Evolutionary conservation across 1,139 yeast species (phyloP).

Genomic region (Taphrina wiesneri): DNA sequence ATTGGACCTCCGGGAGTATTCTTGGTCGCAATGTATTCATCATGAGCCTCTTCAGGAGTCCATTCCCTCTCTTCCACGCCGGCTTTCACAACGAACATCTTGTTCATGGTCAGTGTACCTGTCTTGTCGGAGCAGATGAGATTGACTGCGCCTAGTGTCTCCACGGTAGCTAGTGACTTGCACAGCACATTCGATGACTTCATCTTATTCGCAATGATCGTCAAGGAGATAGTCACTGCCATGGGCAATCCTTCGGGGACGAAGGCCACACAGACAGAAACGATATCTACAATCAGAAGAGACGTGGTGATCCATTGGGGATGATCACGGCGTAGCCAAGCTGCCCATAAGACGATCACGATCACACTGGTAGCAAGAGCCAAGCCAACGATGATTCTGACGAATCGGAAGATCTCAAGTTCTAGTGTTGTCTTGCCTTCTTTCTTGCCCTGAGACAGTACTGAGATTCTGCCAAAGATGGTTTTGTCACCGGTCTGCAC

Average conservation of each 20-base stretch:
- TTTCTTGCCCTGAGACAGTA: constrained; percentile 49
- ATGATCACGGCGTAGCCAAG: constrained; percentile 50
- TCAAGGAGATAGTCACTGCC: constrained; percentile 62
- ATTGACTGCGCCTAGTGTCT: constrained; percentile 98
- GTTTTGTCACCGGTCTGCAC: constrained; percentile 53
- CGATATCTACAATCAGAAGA: constrained; percentile 47
- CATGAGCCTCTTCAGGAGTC: constrained; percentile 56
- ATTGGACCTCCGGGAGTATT: constrained; percentile 33
- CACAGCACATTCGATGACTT: constrained; percentile 93
- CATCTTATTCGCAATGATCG: constrained; percentile 98
- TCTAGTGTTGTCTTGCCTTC: constrained; percentile 53
- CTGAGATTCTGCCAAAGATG: constrained; percentile 56
- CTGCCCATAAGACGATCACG: constrained; percentile 54
- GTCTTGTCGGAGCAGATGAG: constrained; percentile 96
- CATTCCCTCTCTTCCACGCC: constrained; percentile 69
- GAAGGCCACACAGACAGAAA: constrained; percentile 55
- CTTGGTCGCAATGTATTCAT: neutral
- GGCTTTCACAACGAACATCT: constrained; percentile 60
- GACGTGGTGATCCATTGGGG: constrained; percentile 52
- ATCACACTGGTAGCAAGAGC: constrained; percentile 50
- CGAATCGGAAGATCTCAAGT: constrained; percentile 53
- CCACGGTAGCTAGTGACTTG: constrained; percentile 88
- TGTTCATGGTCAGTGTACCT: constrained; percentile 90
- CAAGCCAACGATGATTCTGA: constrained; percentile 48
- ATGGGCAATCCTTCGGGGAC: constrained; percentile 59